phyloP scores from a whole-genome alignment of 345 rosid species.

The Heritiera littoralis region DNA sequence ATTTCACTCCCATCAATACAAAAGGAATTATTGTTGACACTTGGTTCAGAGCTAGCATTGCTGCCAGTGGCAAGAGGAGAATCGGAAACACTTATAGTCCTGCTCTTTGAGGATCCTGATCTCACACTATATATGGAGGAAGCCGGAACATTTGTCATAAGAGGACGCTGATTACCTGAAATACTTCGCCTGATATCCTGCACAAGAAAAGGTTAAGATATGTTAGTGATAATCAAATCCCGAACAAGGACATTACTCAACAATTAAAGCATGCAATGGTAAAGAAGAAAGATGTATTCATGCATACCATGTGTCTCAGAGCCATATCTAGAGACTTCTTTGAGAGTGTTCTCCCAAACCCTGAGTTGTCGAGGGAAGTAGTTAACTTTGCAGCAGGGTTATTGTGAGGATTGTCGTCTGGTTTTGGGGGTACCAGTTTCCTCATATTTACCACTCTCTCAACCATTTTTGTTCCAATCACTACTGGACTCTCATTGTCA shows the following conservation, averaged over 20 bases:
- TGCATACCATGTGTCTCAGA: constrained; percentile 73
- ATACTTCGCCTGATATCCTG: constrained; percentile 80
- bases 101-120: constrained; percentile 52
- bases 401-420: constrained; percentile 34
- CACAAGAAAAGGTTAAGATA: constrained; percentile 1
- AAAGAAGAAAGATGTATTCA: constrained; percentile 10
- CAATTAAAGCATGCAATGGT: background rate
- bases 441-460: constrained; percentile 88
- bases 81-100: constrained; percentile 54
- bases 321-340: constrained; percentile 89
- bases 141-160: constrained; percentile 65
- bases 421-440: constrained; percentile 70
- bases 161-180: constrained; percentile 60
- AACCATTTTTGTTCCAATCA: constrained; percentile 76
- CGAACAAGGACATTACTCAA: too few relatives aligned
- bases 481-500: constrained; percentile 67
- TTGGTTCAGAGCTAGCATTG: constrained; percentile 68
- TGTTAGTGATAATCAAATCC: background rate
- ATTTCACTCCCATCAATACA: constrained; percentile 53
- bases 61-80: constrained; percentile 79
- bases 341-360: constrained; percentile 76
- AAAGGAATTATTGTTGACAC: constrained; percentile 58
- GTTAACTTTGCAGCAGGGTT: constrained; percentile 45
- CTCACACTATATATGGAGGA: constrained; percentile 77
- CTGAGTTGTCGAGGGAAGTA: constrained; percentile 50